These are phyloP conservation scores for Sergeia podlipaevii DNA, from an alignment of 208 protist genomes.

Conservation along the genomic window DNA sequence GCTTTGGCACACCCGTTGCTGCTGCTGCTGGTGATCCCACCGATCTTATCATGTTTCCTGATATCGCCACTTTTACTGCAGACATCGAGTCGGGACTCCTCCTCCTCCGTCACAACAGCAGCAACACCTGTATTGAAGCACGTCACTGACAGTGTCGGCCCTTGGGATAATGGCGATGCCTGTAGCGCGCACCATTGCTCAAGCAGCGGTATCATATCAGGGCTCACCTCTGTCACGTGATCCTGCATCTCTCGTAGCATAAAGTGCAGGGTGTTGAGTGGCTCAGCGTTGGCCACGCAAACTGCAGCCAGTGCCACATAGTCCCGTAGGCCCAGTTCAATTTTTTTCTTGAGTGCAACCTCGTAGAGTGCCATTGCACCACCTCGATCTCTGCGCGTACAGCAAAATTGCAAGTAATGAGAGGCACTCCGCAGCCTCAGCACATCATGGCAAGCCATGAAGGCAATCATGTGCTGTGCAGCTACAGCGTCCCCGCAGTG, in stretches of 20 bases:
- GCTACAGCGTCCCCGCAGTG: slow-evolving; percentile 27
- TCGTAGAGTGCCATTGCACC: slow-evolving; percentile 43
- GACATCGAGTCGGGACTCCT: slow-evolving; percentile 13
- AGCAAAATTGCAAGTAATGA: slow-evolving; percentile 50
- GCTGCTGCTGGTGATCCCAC: no score
- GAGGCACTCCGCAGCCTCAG: slow-evolving; percentile 53
- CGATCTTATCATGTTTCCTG: no score
- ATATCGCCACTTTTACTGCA: slow-evolving; percentile 1
- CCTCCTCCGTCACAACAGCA: neutral
- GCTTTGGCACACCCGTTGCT: no score
- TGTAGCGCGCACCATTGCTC: slow-evolving; percentile 30
- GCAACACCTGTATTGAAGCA: neutral
- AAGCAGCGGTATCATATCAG: slow-evolving; percentile 40
- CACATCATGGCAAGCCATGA: slow-evolving; percentile 33
- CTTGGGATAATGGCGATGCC: slow-evolving; percentile 8
- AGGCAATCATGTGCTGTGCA: slow-evolving; percentile 53
- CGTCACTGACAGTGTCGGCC: neutral
- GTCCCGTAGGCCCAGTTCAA: slow-evolving; percentile 43
- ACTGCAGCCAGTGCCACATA: slow-evolving; percentile 42
- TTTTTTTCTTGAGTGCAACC: slow-evolving; percentile 27
- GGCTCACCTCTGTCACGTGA: slow-evolving; percentile 28
- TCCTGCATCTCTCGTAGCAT: slow-evolving; percentile 62
- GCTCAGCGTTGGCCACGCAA: slow-evolving; percentile 39
- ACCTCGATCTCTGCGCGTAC: slow-evolving; percentile 17
- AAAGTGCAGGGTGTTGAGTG: slow-evolving; percentile 32